Conservation (phyloP, 106 monocot species). For the Agapanthus africanus region DNA sequence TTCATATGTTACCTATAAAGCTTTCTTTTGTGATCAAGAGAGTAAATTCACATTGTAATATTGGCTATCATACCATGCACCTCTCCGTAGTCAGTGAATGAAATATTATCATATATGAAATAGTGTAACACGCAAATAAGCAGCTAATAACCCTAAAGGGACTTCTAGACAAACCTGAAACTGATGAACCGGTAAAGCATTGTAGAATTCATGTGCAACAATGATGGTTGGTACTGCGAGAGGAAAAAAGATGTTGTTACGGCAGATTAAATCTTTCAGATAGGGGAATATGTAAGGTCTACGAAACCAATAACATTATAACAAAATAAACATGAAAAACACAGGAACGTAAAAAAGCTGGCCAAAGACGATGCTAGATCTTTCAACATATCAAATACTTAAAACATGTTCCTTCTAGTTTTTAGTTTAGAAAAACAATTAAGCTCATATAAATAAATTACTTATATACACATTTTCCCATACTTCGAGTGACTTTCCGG, state of each 20-base stretch:
- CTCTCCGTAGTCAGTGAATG: too few relatives aligned
- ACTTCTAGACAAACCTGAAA: constrained; percentile 93
- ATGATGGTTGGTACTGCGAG: constrained; percentile 76
- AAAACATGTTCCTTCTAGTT: background rate
- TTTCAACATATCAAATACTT: background rate
- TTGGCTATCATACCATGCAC: too few relatives aligned
- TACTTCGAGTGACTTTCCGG: background rate
- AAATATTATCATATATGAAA: too few relatives aligned
- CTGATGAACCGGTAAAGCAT: constrained; percentile 94
- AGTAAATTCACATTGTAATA: too few relatives aligned
- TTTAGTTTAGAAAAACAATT: background rate
- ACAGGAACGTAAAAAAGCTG: background rate
- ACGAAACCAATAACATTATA: background rate
- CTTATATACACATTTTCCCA: background rate
- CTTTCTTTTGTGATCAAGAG: too few relatives aligned
- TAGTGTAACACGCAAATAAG: background rate
- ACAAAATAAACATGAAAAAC: background rate
- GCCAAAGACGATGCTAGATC: background rate
- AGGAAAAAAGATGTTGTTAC: constrained; percentile 3
- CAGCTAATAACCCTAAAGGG: background rate
- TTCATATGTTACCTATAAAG: too few relatives aligned
- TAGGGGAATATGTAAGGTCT: too few relatives aligned
- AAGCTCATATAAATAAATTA: background rate
- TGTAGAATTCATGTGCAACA: constrained; percentile 96
- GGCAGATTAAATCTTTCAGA: too few relatives aligned